A percentile compares a stretch with the other conserved stretches of the same genome.
Evolutionary conservation across 1,284 basidiomycete species (phyloP).

Genomic region (Vanrija pseudolonga): DNA sequence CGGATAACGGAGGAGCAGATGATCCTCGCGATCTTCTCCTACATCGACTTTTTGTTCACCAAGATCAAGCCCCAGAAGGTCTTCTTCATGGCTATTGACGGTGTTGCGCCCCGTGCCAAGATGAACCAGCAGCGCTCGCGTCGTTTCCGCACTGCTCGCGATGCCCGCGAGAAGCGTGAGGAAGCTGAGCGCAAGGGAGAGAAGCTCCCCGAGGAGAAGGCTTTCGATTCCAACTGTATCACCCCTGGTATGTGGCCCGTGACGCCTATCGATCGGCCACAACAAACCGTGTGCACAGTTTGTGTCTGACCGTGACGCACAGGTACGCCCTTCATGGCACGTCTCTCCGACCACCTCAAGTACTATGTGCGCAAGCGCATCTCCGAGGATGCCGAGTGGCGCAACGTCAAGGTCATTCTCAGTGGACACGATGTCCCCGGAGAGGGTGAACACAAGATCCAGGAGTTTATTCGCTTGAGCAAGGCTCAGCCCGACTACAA

Average conservation of each 20-base stretch:
- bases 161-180: conserved; percentile 79
- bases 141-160: conserved; percentile 91
- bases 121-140: conserved; percentile 98
- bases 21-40: conserved; percentile 92
- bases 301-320: conserved; percentile 5
- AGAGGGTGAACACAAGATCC: conserved; percentile 99
- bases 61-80: conserved; percentile 97
- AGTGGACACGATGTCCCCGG: conserved; percentile 99
- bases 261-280: background rate
- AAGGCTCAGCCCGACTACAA: conserved; percentile 90
- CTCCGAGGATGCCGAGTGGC: conserved; percentile 90
- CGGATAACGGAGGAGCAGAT: conserved; percentile 94
- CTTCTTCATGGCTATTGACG: conserved; percentile 97
- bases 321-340: conserved; percentile 94
- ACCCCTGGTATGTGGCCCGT: conserved; percentile 71
- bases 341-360: conserved; percentile 81
- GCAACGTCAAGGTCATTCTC: conserved; percentile 84
- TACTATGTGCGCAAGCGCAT: conserved; percentile 99
- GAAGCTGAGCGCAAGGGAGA: conserved; percentile 86
- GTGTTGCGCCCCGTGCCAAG: conserved; percentile 96
- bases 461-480: conserved; percentile 94
- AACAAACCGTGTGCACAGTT: background rate
- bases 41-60: conserved; percentile 93
- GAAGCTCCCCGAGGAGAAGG: conserved; percentile 84
- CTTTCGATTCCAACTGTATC: conserved; percentile 98